Evolutionary conservation across 83 land plant genomes (phyloP).

Genomic region (Diphasiastrum complanatum): DNA sequence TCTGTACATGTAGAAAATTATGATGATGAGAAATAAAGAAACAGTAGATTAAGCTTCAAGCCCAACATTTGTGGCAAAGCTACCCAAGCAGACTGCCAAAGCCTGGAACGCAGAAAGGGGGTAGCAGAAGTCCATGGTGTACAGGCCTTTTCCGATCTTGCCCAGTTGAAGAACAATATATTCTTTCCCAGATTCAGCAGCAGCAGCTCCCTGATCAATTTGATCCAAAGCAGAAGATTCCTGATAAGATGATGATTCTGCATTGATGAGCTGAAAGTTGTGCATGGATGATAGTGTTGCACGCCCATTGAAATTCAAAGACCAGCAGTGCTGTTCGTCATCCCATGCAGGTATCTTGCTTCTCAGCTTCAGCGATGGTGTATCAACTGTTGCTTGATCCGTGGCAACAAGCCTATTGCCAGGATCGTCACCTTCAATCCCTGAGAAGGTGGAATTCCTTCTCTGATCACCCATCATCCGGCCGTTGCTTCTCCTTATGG

Average conservation of each 20-base stretch:
- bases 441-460: too few relatives aligned
- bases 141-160: conserved; percentile 1
- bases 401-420: too few relatives aligned
- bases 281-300: conserved; percentile 15
- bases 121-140: conserved; percentile 16
- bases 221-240: too few relatives aligned
- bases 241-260: too few relatives aligned
- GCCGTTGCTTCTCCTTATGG: not conserved
- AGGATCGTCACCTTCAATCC: too few relatives aligned
- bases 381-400: too few relatives aligned
- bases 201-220: not conserved
- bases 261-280: conserved; percentile 14
- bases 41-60: too few relatives aligned
- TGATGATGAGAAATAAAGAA: too few relatives aligned
- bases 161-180: conserved; percentile 9
- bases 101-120: conserved; percentile 15
- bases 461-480: not conserved
- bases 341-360: conserved; percentile 11
- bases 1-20: too few relatives aligned
- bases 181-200: not conserved
- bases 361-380: too few relatives aligned
- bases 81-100: conserved; percentile 12
- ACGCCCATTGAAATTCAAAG: conserved; percentile 7
- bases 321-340: conserved; percentile 12
- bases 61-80: conserved; percentile 13